Conservation (phyloP, 2,329 filamentous ascomycete species). For the Lachnellula cervina region DNA sequence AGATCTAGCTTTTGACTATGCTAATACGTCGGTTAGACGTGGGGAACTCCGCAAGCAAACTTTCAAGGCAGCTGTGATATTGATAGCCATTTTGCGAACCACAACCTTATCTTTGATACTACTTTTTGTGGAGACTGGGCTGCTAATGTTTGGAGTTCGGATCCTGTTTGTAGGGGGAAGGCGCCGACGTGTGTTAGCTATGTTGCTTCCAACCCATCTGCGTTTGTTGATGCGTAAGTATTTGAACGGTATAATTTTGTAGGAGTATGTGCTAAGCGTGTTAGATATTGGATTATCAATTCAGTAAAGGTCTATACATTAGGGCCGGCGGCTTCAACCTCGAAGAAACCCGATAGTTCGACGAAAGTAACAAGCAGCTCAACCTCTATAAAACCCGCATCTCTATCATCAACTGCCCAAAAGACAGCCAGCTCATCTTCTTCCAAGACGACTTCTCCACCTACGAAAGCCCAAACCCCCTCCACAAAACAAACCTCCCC, state of each 20-base stretch:
- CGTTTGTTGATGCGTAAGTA: conserved; percentile 11
- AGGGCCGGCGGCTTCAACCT: background rate
- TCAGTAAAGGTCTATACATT: conserved; percentile 3
- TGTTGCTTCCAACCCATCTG: conserved; percentile 12
- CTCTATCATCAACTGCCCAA: background rate
- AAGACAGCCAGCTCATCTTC: too few relatives aligned
- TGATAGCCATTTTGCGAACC: conserved; percentile 56
- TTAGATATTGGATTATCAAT: conserved; percentile 6
- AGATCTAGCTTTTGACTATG: too few relatives aligned
- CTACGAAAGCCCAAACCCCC: background rate
- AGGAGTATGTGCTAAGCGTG: background rate
- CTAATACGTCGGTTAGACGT: too few relatives aligned
- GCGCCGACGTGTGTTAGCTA: conserved; percentile 7
- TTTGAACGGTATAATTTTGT: background rate
- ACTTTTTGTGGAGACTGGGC: conserved; percentile 65
- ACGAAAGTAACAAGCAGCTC: background rate
- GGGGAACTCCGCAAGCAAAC: conserved; percentile 5
- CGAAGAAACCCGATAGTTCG: too few relatives aligned
- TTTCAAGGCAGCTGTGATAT: conserved; percentile 54
- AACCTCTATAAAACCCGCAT: background rate
- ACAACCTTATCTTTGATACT: conserved; percentile 67
- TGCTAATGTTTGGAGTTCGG: conserved; percentile 4
- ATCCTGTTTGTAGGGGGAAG: background rate
- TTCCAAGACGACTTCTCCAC: background rate
- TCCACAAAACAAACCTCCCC: background rate